Evolutionary conservation across 106 monocot genomes (phyloP).

Genomic region (Dioscorea zingiberensis): DNA sequence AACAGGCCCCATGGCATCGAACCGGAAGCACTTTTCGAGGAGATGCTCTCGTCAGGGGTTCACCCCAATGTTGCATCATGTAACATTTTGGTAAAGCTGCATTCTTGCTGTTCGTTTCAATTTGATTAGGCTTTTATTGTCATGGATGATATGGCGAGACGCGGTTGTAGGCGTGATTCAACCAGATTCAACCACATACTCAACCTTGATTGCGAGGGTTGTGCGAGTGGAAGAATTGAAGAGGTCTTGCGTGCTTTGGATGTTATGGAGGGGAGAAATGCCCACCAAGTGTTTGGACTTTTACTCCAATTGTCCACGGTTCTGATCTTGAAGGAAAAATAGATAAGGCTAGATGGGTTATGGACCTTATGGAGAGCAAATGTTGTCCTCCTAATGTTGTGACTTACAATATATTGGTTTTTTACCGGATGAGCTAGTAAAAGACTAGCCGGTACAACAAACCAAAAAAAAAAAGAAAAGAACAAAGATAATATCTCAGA

Average conservation of each 20-base stretch:
- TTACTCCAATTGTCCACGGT: constrained; percentile 2
- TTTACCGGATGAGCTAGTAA: too few relatives aligned
- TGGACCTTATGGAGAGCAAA: neutral
- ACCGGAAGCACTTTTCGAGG: neutral
- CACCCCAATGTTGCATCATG: too few relatives aligned
- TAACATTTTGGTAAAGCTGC: too few relatives aligned
- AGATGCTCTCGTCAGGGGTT: neutral
- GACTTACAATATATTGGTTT: too few relatives aligned
- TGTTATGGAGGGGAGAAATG: constrained; percentile 2
- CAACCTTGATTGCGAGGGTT: constrained; percentile 5
- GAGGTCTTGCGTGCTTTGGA: neutral
- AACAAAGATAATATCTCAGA: too few relatives aligned
- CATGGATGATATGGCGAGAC: neutral
- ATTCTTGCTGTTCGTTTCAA: neutral
- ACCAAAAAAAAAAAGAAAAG: too few relatives aligned
- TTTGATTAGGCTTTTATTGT: constrained; percentile 3
- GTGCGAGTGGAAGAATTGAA: neutral
- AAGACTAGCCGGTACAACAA: too few relatives aligned
- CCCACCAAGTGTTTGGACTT: neutral
- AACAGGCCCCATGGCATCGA: too few relatives aligned
- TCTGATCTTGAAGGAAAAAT: neutral
- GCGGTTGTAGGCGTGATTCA: neutral
- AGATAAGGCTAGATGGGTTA: neutral
- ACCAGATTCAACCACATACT: constrained; percentile 5
- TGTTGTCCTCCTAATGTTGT: constrained; percentile 4